phyloP scores from a whole-genome alignment of 768 basidiomycete genomes.

The Boletus reticulatus region DNA sequence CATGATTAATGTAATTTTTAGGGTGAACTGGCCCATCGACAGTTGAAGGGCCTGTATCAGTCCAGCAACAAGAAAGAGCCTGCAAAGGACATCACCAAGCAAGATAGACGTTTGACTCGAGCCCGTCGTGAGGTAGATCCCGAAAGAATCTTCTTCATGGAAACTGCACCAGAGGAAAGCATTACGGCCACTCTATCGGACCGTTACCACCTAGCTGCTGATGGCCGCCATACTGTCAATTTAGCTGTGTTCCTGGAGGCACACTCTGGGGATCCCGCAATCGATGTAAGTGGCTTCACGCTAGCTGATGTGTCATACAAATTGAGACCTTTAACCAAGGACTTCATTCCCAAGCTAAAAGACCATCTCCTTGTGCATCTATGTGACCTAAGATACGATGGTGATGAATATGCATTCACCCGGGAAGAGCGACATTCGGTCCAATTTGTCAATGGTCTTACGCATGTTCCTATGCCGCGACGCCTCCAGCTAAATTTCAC shows the following conservation, averaged over 20 bases:
- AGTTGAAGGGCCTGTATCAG: not conserved
- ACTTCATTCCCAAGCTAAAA: slow-evolving; percentile 19
- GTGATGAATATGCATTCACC: not conserved
- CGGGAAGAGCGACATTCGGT: not conserved
- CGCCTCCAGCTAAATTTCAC: slow-evolving; percentile 13
- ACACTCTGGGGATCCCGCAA: too few relatives aligned
- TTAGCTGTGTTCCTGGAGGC: not conserved
- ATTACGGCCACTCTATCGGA: too few relatives aligned
- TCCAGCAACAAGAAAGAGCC: not conserved
- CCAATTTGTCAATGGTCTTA: not conserved
- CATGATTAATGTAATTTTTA: too few relatives aligned
- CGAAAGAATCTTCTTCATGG: not conserved
- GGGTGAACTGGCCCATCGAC: not conserved
- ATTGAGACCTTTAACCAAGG: slow-evolving; percentile 5
- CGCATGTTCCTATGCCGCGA: not conserved
- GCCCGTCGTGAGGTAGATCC: not conserved
- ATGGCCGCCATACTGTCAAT: not conserved
- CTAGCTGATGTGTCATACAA: too few relatives aligned
- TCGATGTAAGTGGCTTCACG: too few relatives aligned
- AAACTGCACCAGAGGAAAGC: too few relatives aligned
- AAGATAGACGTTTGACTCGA: not conserved
- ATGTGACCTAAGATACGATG: not conserved
- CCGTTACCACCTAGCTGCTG: not conserved
- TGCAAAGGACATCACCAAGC: too few relatives aligned
- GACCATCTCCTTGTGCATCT: slow-evolving; percentile 18